These are phyloP conservation scores for Fremontodendron californicum DNA, from an alignment of 345 rosid genomes.

Conservation along the genomic window DNA sequence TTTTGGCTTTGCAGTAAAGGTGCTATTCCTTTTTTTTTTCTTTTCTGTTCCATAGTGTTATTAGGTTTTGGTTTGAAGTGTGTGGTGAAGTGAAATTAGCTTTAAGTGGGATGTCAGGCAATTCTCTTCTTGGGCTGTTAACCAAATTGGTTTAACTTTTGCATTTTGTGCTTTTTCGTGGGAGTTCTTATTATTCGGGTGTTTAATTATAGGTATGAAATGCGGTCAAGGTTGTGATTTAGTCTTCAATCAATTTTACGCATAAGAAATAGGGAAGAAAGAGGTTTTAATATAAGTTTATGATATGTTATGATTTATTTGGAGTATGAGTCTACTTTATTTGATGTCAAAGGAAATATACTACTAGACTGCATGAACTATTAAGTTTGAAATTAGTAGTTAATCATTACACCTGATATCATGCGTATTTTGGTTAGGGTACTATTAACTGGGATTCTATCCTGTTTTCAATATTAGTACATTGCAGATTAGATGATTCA, in stretches of 20 bases:
- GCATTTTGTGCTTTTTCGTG: not conserved
- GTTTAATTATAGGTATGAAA: not conserved
- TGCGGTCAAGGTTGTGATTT: not conserved
- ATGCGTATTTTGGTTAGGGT: not conserved
- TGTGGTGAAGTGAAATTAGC: not conserved
- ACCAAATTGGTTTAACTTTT: not conserved
- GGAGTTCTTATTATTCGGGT: not conserved
- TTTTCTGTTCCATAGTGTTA: not conserved
- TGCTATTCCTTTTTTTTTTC: not conserved
- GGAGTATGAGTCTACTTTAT: not conserved
- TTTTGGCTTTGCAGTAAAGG: not conserved
- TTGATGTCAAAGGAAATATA: not conserved
- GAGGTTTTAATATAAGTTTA: not conserved
- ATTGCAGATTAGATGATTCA: not conserved
- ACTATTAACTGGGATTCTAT: not conserved
- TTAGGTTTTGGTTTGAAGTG: not conserved
- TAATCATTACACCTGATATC: not conserved
- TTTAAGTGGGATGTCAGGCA: not conserved
- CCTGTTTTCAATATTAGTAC: not conserved
- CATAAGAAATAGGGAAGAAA: not conserved
- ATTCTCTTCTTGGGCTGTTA: not conserved
- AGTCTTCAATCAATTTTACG: not conserved
- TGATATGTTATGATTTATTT: not conserved
- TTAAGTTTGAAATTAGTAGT: not conserved
- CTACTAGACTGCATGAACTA: not conserved